Conservation (phyloP, 2,329 filamentous ascomycete genomes). For the Paramyrothecium sp. region DNA sequence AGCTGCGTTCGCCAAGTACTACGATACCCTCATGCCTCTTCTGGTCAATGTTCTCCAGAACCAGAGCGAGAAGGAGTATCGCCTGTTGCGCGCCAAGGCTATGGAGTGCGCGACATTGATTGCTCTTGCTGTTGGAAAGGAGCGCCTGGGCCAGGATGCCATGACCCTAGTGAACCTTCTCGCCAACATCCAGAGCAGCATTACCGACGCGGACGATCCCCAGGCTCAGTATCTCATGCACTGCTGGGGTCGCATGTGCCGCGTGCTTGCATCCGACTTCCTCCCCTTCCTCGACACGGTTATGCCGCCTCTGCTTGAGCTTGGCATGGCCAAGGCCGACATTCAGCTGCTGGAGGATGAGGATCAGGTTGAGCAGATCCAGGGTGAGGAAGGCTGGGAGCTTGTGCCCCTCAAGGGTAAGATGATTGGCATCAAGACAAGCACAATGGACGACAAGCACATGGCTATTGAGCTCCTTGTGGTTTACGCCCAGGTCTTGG, state of each 20-base stretch:
- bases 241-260: constrained; percentile 99
- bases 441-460: constrained; percentile 95
- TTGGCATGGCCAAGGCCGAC: constrained; percentile 93
- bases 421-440: constrained; percentile 97
- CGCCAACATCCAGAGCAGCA: constrained; percentile 80
- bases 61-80: constrained; percentile 91
- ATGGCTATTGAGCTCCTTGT: constrained; percentile 99
- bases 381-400: constrained; percentile 97
- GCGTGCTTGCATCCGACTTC: constrained; percentile 87
- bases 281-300: constrained; percentile 88
- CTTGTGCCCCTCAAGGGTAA: constrained; percentile 95
- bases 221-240: constrained; percentile 97
- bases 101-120: constrained; percentile 99
- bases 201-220: constrained; percentile 89
- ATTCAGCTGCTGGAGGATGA: constrained; percentile 96
- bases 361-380: constrained; percentile 86
- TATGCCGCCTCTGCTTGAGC: constrained; percentile 88
- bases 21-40: constrained; percentile 92
- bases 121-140: constrained; percentile 89
- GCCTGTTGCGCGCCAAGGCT: constrained; percentile 88
- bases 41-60: constrained; percentile 85
- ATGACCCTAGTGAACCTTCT: constrained; percentile 84
- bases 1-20: constrained; percentile 91
- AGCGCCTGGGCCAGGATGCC: constrained; percentile 85
- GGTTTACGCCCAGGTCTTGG: constrained; percentile 95